Conservation (phyloP, 345 rosid species). For the Arabis alpina region DNA sequence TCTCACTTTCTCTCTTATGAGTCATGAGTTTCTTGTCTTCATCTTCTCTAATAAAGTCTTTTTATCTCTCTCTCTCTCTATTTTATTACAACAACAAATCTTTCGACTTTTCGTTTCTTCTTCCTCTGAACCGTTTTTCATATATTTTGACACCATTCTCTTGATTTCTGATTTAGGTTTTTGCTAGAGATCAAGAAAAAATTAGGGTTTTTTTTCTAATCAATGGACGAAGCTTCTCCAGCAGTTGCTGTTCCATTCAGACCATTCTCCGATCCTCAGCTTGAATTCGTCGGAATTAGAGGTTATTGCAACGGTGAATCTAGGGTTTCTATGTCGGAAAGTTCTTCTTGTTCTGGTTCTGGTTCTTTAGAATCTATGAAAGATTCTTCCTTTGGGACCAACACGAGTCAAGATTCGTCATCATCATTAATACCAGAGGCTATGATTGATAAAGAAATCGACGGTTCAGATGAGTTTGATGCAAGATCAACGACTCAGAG, state of each 20-base stretch:
- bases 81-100: constrained; percentile 1
- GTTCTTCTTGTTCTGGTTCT: constrained; percentile 27
- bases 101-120: constrained; percentile 13
- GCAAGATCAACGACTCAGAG: constrained; percentile 28
- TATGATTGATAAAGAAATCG: constrained; percentile 25
- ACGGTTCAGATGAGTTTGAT: constrained; percentile 40
- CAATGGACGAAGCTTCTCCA: constrained; percentile 60
- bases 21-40: constrained; percentile 47
- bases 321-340: constrained; percentile 32
- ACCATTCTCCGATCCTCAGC: constrained; percentile 38
- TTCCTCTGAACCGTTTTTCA: constrained; percentile 16
- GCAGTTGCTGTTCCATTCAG: constrained; percentile 53
- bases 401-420: constrained; percentile 2
- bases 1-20: constrained; percentile 39
- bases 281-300: constrained; percentile 47
- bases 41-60: constrained; percentile 40
- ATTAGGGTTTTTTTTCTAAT: background rate
- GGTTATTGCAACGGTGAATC: constrained; percentile 35
- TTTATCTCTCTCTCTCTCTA: background rate
- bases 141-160: background rate
- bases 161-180: constrained; percentile 21
- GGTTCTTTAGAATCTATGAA: constrained; percentile 21
- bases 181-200: background rate
- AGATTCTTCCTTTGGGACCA: constrained; percentile 32
- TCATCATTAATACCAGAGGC: constrained; percentile 20